phyloP scores from a whole-genome alignment of 495 filamentous ascomycete species.

The Acidiella bohemica region DNA sequence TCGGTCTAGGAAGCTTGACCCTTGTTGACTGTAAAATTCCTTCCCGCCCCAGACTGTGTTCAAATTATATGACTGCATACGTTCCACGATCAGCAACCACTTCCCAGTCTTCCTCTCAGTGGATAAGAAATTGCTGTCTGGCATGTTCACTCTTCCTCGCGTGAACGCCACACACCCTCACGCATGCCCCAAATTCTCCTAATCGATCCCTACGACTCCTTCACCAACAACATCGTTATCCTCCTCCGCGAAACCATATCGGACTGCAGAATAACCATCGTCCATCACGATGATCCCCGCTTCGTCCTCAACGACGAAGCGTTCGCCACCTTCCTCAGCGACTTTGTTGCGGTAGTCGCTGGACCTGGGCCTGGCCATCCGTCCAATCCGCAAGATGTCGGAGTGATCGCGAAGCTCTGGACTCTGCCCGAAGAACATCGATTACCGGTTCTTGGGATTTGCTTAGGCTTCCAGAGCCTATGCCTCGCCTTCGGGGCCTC shows the following conservation, averaged over 20 bases:
- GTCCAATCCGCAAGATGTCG: slow-evolving; percentile 52
- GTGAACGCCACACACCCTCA: no score
- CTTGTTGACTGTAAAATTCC: no score
- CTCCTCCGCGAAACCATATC: slow-evolving; percentile 53
- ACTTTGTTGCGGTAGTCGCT: slow-evolving; percentile 63
- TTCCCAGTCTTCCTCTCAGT: no score
- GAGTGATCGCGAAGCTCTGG: slow-evolving; percentile 71
- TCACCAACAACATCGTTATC: slow-evolving; percentile 81
- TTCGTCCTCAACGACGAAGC: slow-evolving; percentile 15
- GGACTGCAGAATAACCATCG: slow-evolving; percentile 54
- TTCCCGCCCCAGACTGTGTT: no score
- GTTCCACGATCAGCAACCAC: no score
- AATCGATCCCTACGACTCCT: slow-evolving; percentile 90
- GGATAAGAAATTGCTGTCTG: no score
- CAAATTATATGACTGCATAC: no score
- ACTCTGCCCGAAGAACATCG: slow-evolving; percentile 40
- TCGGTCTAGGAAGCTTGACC: no score
- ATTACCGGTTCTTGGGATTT: slow-evolving; percentile 75
- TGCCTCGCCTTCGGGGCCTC: slow-evolving; percentile 50
- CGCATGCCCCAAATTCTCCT: slow-evolving; percentile 68
- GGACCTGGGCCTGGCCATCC: slow-evolving; percentile 61
- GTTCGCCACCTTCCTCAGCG: slow-evolving; percentile 35
- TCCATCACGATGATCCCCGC: slow-evolving; percentile 33
- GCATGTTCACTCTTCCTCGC: no score
- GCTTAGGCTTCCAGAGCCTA: slow-evolving; percentile 82